Conservation (phyloP, 2,329 filamentous ascomycete genomes). For the Fusarium fracticaudum region DNA sequence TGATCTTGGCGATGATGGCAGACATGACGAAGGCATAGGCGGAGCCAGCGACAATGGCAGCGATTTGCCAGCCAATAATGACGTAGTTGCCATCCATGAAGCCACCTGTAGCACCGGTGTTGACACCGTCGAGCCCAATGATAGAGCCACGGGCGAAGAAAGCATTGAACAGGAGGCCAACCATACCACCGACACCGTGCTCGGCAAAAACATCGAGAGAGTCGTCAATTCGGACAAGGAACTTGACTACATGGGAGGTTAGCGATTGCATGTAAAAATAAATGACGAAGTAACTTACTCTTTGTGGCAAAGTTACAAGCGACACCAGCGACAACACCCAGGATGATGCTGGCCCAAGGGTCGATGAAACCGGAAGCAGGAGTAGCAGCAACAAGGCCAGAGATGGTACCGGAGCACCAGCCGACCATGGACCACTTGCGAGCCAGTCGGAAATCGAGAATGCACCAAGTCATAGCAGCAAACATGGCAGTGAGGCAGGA, state of each 20-base stretch:
- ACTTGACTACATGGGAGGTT: constrained; percentile 59
- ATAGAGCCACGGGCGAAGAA: constrained; percentile 76
- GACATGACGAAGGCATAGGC: constrained; percentile 79
- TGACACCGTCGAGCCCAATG: constrained; percentile 80
- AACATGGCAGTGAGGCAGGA: constrained; percentile 93
- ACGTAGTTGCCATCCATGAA: constrained; percentile 80
- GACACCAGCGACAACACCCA: constrained; percentile 73
- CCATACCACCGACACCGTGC: constrained; percentile 74
- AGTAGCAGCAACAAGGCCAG: constrained; percentile 75
- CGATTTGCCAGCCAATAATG: constrained; percentile 81
- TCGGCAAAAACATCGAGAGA: constrained; percentile 78
- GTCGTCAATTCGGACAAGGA: constrained; percentile 72
- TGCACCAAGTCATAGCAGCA: constrained; percentile 89
- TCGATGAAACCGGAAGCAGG: constrained; percentile 75
- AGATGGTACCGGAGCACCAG: constrained; percentile 78
- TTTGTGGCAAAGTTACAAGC: constrained; percentile 76
- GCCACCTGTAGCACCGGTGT: constrained; percentile 72
- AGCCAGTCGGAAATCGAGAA: constrained; percentile 94
- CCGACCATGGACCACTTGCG: constrained; percentile 90
- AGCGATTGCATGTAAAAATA: neutral
- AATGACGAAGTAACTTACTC: constrained; percentile 42
- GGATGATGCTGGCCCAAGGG: constrained; percentile 72
- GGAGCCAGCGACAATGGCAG: constrained; percentile 74
- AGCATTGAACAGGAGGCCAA: constrained; percentile 77
- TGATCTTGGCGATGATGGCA: constrained; percentile 75